These are phyloP conservation scores for Alopecurus myosuroides DNA, from an alignment of 176 grass and related monocot genomes.

Conservation along the genomic window DNA sequence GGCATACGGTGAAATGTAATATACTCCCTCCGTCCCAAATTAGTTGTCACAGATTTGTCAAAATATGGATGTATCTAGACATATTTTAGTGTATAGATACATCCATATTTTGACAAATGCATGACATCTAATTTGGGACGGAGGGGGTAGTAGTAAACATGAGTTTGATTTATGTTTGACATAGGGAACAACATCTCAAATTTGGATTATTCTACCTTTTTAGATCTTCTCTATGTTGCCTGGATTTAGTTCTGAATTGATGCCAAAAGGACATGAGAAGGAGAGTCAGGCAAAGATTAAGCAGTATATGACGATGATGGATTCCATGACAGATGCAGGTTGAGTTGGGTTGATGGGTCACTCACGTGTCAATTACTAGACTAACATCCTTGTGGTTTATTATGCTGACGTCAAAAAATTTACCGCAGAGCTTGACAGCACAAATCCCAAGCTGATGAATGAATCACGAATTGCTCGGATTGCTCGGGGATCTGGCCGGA, in stretches of 20 bases:
- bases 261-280: slow-evolving; percentile 96
- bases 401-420: not conserved
- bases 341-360: not conserved
- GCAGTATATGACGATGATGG: slow-evolving; percentile 97
- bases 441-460: slow-evolving; percentile 81
- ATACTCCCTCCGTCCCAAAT: too few relatives aligned
- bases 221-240: slow-evolving; percentile 96
- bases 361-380: not conserved
- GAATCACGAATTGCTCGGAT: slow-evolving; percentile 66
- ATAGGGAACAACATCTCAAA: not conserved
- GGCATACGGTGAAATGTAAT: not conserved
- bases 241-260: slow-evolving; percentile 81
- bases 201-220: slow-evolving; percentile 4
- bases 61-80: too few relatives aligned
- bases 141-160: not conserved
- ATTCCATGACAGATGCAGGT: slow-evolving; percentile 96
- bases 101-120: too few relatives aligned
- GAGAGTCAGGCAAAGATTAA: slow-evolving; percentile 97
- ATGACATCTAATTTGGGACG: too few relatives aligned
- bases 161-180: not conserved
- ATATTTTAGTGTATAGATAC: too few relatives aligned
- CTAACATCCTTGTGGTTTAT: not conserved
- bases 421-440: slow-evolving; percentile 83
- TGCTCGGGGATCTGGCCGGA: slow-evolving; percentile 66
- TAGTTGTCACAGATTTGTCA: too few relatives aligned